Evolutionary conservation across 352 stramenopile species (phyloP).

Genomic region (Phytophthora gonapodyides): DNA sequence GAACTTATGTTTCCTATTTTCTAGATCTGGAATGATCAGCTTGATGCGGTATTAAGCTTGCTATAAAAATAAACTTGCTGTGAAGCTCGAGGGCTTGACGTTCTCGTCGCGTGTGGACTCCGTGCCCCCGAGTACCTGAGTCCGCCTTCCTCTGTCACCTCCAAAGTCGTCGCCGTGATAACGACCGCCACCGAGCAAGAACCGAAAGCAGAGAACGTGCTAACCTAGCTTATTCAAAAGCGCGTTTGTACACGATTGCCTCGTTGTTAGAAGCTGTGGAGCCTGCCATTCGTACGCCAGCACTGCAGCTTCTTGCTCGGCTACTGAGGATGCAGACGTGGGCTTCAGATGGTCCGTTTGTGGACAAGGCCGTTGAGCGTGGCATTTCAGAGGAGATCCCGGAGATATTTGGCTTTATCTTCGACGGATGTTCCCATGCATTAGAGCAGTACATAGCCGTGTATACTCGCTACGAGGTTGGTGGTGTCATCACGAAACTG

Average conservation of each 20-base stretch:
- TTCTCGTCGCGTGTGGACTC: constrained; percentile 47
- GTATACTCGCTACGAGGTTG: no score
- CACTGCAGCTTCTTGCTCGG: constrained; percentile 50
- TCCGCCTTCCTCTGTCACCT: constrained; percentile 38
- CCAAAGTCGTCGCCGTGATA: constrained; percentile 52
- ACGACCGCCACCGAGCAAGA: constrained; percentile 26
- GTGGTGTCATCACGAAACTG: no score
- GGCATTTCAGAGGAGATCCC: no score
- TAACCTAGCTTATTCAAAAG: constrained; percentile 38
- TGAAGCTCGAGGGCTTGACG: constrained; percentile 31
- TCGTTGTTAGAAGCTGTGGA: constrained; percentile 60
- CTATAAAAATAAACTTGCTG: no score
- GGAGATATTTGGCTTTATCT: no score
- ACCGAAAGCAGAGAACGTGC: constrained; percentile 19
- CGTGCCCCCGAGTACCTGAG: constrained; percentile 34
- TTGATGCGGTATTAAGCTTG: no score
- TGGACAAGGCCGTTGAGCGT: no score
- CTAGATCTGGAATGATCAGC: no score
- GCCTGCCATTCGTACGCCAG: constrained; percentile 45
- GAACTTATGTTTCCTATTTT: no score
- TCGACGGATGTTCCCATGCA: no score
- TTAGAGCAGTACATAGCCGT: no score
- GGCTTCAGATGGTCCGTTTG: constrained; percentile 17
- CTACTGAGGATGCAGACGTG: constrained; percentile 36
- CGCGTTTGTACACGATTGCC: constrained; percentile 49